Evolutionary conservation across 495 filamentous ascomycete species (phyloP).

Genomic region (Neurospora africana): DNA sequence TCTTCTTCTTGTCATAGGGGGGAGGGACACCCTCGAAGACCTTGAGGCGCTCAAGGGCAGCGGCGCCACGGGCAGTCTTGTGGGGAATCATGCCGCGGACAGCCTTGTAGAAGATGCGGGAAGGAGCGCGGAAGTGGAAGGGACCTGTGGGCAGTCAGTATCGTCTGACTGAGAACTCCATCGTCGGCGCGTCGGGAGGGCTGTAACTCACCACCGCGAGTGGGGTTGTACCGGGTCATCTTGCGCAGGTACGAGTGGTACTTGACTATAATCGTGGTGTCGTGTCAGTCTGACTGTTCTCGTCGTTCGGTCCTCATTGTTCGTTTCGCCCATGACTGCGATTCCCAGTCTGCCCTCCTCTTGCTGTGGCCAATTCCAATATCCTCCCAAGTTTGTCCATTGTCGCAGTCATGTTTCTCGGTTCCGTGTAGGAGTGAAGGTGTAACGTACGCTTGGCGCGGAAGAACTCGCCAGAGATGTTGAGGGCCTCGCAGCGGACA

Average conservation of each 20-base stretch:
- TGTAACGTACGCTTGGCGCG: constrained; percentile 90
- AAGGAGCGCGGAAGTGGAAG: constrained; percentile 98
- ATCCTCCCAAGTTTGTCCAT: background rate
- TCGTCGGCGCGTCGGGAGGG: background rate
- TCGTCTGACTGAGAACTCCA: constrained; percentile 7
- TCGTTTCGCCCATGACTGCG: background rate
- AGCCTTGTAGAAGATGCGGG: constrained; percentile 99
- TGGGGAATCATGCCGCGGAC: constrained; percentile 99
- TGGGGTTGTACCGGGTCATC: constrained; percentile 98
- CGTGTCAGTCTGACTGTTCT: constrained; percentile 21
- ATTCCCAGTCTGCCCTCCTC: background rate
- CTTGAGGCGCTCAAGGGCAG: constrained; percentile 95
- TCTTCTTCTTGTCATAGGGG: constrained; percentile 99
- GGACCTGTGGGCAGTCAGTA: constrained; percentile 56
- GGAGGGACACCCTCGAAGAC: constrained; percentile 98
- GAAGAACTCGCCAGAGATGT: constrained; percentile 99
- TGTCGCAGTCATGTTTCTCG: constrained; percentile 5
- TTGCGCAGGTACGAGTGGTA: constrained; percentile 99
- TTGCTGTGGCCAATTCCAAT: constrained; percentile 1
- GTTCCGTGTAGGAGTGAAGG: constrained; percentile 5
- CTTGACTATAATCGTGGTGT: constrained; percentile 63
- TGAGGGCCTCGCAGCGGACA: constrained; percentile 95
- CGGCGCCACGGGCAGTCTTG: constrained; percentile 96
- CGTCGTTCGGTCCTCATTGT: background rate
- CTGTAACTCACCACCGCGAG: constrained; percentile 70